phyloP scores from a whole-genome alignment of 2,329 filamentous ascomycete species.

The Ophiostoma populinum region DNA sequence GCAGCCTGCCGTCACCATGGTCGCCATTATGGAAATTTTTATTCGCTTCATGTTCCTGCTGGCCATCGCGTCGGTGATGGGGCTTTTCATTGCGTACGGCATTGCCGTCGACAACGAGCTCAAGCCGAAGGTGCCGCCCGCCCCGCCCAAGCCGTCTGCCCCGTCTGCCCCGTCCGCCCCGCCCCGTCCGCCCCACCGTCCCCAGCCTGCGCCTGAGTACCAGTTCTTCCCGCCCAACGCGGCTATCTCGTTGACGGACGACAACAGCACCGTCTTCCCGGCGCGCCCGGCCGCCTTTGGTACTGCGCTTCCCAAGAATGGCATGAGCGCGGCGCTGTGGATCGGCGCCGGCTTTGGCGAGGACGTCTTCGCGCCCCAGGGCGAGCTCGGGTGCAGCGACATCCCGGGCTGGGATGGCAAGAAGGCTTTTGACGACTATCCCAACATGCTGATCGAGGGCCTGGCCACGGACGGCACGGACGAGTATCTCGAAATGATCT shows the following conservation, averaged over 20 bases:
- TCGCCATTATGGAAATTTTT: no score
- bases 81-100: no score
- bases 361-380: conserved; percentile 52
- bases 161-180: neutral
- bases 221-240: conserved; percentile 90
- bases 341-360: conserved; percentile 84
- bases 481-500: conserved; percentile 53
- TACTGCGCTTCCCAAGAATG: conserved; percentile 53
- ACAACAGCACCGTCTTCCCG: conserved; percentile 94
- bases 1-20: no score
- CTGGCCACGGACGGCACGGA: conserved; percentile 59
- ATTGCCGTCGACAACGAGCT: no score
- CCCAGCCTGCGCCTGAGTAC: conserved; percentile 22
- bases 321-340: conserved; percentile 82
- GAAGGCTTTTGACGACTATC: conserved; percentile 15
- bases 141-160: no score
- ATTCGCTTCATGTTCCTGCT: no score
- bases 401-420: conserved; percentile 71
- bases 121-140: no score
- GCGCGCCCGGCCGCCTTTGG: conserved; percentile 89
- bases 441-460: conserved; percentile 26
- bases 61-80: no score
- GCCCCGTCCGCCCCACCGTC: neutral
- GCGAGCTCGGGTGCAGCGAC: conserved; percentile 89
- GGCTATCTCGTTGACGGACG: conserved; percentile 88